Evolutionary conservation across 2,329 filamentous ascomycete genomes (phyloP).

Genomic region (Epichloe coenophiala): DNA sequence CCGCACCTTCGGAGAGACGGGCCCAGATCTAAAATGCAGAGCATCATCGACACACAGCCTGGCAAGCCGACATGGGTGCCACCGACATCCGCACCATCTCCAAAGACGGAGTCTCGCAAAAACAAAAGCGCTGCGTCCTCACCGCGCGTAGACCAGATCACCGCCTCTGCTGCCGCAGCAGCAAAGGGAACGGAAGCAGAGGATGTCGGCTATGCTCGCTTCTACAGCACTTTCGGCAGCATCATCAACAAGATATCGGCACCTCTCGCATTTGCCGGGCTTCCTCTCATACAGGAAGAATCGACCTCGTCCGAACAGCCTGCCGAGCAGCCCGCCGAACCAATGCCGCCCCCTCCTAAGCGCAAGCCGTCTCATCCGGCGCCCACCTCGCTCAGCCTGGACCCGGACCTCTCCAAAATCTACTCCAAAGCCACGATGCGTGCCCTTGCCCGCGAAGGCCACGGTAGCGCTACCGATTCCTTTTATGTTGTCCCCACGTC

Average conservation of each 20-base stretch:
- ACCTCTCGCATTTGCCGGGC: constrained; percentile 80
- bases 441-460: constrained; percentile 58
- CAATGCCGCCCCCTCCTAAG: constrained; percentile 22
- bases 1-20: constrained; percentile 37
- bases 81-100: constrained; percentile 18
- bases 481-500: constrained; percentile 93
- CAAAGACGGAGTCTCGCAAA: constrained; percentile 12
- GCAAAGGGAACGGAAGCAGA: constrained; percentile 12
- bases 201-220: constrained; percentile 76
- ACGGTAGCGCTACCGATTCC: constrained; percentile 49
- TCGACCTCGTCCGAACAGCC: constrained; percentile 10
- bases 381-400: constrained; percentile 18
- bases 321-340: constrained; percentile 18
- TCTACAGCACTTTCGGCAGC: constrained; percentile 84
- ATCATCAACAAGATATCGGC: constrained; percentile 82
- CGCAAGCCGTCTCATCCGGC: constrained; percentile 17
- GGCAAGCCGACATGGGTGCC: constrained; percentile 41
- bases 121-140: constrained; percentile 12
- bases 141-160: constrained; percentile 13
- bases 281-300: constrained; percentile 57
- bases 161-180: constrained; percentile 5
- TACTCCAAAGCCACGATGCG: constrained; percentile 77
- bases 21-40: constrained; percentile 40
- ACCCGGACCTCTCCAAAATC: constrained; percentile 68
- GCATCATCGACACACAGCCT: constrained; percentile 37